Evolutionary conservation across 2,329 filamentous ascomycete species (phyloP).

Genomic region (Ceratocystis papillata): DNA sequence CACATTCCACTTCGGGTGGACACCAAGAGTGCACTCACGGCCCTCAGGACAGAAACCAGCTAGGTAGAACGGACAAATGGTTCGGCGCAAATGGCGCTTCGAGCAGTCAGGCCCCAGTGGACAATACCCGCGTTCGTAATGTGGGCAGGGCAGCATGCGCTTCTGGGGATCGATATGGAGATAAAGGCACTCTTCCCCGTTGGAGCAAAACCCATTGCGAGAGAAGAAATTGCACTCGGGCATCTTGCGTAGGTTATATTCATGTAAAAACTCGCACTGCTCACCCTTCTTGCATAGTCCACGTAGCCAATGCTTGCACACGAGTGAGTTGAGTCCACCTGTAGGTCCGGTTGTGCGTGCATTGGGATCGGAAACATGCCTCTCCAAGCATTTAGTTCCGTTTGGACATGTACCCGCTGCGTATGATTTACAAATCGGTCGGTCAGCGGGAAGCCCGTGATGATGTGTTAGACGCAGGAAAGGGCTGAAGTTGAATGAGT

Average conservation of each 20-base stretch:
- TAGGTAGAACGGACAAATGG: conserved; percentile 73
- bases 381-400: conserved; percentile 73
- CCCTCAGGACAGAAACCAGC: conserved; percentile 90
- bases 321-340: conserved; percentile 63
- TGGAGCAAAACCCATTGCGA: conserved; percentile 85
- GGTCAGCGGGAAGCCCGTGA: conserved; percentile 67
- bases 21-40: conserved; percentile 61
- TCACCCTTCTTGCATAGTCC: conserved; percentile 97
- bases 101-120: conserved; percentile 77
- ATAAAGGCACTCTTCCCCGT: conserved; percentile 93
- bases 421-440: conserved; percentile 77
- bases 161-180: conserved; percentile 78
- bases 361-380: conserved; percentile 48
- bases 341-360: conserved; percentile 32
- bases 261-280: conserved; percentile 93
- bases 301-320: conserved; percentile 98
- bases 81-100: conserved; percentile 77
- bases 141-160: conserved; percentile 68
- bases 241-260: conserved; percentile 97
- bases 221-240: conserved; percentile 97
- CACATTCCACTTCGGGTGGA: conserved; percentile 71
- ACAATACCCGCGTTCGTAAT: conserved; percentile 93
- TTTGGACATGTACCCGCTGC: conserved; percentile 76
- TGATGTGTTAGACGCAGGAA: conserved; percentile 76
- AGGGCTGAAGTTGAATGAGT: conserved; percentile 73